Evolutionary conservation across 2,329 filamentous ascomycete genomes (phyloP).

Genomic region (Alternaria arborescens): DNA sequence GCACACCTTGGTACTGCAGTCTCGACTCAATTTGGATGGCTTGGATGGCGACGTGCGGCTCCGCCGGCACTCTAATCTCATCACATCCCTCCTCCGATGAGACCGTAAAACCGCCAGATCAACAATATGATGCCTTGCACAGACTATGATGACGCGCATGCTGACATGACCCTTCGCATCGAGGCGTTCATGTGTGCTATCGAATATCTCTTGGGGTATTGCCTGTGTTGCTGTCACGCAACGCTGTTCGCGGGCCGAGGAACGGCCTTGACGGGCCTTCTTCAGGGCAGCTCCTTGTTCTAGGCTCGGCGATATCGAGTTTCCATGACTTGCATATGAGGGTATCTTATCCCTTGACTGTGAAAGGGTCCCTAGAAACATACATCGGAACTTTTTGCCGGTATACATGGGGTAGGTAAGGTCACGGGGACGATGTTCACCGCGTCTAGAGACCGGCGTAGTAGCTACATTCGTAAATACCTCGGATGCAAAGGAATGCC

Average conservation of each 20-base stretch:
- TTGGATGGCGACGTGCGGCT: conserved; percentile 1
- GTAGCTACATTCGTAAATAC: not conserved
- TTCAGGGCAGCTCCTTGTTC: conserved; percentile 3
- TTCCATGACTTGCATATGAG: conserved; percentile 3
- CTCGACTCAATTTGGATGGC: not conserved
- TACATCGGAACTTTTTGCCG: not conserved
- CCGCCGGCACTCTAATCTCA: not conserved
- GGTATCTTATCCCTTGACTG: not conserved
- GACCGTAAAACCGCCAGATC: conserved; percentile 17
- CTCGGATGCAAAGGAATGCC: not conserved
- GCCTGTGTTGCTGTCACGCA: conserved; percentile 15
- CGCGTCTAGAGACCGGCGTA: not conserved
- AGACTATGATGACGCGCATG: conserved; percentile 5
- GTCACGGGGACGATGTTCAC: conserved; percentile 1
- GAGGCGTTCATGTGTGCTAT: not conserved
- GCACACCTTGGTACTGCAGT: conserved; percentile 4
- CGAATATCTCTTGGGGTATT: conserved; percentile 8
- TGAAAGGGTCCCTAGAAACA: conserved; percentile 1
- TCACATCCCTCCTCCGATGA: not conserved
- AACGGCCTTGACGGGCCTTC: conserved; percentile 7
- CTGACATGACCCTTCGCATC: conserved; percentile 7
- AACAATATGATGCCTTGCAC: not conserved
- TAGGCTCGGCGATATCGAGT: conserved; percentile 6
- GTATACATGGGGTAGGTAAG: not conserved
- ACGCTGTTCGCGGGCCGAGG: conserved; percentile 11